Conservation (phyloP, 345 rosid species). For the Dipteronia sinensis region DNA sequence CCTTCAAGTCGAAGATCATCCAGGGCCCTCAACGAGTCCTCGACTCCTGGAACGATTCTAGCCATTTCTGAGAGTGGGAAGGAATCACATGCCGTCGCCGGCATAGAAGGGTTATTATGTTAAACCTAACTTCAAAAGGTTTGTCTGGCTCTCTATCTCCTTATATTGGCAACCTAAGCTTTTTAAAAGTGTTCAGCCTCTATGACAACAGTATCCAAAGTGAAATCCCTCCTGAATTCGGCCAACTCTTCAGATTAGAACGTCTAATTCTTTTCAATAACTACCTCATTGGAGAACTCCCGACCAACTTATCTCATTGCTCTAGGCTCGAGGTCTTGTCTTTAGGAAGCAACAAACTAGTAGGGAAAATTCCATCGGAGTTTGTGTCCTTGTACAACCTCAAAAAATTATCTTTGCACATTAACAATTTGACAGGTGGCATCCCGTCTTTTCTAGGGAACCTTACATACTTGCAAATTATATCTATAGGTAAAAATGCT, state of each 20-base stretch:
- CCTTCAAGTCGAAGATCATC: not conserved
- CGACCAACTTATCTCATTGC: conserved; percentile 15
- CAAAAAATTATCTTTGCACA: not conserved
- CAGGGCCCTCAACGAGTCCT: not conserved
- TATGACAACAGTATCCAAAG: conserved; percentile 2
- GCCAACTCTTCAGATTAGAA: not conserved
- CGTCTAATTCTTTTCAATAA: not conserved
- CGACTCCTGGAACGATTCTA: conserved; percentile 15
- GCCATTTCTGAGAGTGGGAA: conserved; percentile 16
- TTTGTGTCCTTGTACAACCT: not conserved
- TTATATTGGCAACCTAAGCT: conserved; percentile 19
- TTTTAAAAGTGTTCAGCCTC: conserved; percentile 4
- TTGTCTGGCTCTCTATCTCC: conserved; percentile 5
- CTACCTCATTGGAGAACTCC: conserved; percentile 22
- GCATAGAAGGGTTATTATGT: conserved; percentile 10
- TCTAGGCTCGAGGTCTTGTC: not conserved
- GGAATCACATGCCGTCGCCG: conserved; percentile 21
- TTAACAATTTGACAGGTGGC: conserved; percentile 18
- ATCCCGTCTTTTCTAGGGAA: conserved; percentile 25
- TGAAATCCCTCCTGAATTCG: conserved; percentile 21
- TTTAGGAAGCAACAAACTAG: not conserved
- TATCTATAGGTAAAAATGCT: not conserved
- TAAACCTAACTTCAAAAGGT: not conserved
- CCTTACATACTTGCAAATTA: not conserved
- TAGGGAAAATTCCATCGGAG: conserved; percentile 15